Base-by-base conservation (phyloP, 2,329 filamentous ascomycete genomes). In the Botrytis tulipae region DNA sequence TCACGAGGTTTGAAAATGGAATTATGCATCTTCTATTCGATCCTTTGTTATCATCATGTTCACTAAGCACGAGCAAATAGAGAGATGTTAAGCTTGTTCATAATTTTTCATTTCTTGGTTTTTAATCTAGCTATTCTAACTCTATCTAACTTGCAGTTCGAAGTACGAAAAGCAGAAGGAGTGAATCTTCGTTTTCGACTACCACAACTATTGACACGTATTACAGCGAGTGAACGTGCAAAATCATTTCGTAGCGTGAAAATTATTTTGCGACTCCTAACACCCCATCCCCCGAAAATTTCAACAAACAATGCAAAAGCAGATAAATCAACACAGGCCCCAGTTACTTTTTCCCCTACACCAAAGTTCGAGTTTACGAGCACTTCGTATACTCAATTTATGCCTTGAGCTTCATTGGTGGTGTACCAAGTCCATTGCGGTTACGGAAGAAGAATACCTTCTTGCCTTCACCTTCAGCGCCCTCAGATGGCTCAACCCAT, bases 381-480 rank as follows among this genome's bases (percentile, higher is more conserved):
- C 48, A 57, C 48, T 68, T 51, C 70, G 61, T 57, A 60, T 57
- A 54, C 29, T 76, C 63, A 59, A 75, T 77, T 18, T 67, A 70
- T 44, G 74, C 76, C 71, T 77, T 75, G 42, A 79, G 16, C 62
- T 78, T 77, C 73, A 78, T 59, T 63, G 80, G 80, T 65, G 77
- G 71, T 35, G 74, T 74, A 77, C 96, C 96, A 37, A 97, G 85
- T 32, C 93, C 93, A 84, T 98, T 99, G 79, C 88, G 88, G 88
- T 99, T 99, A 81, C 95, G 91, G 92, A 93, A 99, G 89, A 99
- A 99, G 72, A 98, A 97, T 44, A 99, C 91, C 75, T 92, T 91
- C 86, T 94, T 92, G 82, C 90, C 91, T 79, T 95, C 91, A 48
- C 94, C 95, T 81, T 90, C 84, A 69, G 94, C 93, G 71, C 90